These are phyloP conservation scores for Antarctomyces pellizariae DNA, from an alignment of 495 filamentous ascomycete genomes.

Conservation along the genomic window DNA sequence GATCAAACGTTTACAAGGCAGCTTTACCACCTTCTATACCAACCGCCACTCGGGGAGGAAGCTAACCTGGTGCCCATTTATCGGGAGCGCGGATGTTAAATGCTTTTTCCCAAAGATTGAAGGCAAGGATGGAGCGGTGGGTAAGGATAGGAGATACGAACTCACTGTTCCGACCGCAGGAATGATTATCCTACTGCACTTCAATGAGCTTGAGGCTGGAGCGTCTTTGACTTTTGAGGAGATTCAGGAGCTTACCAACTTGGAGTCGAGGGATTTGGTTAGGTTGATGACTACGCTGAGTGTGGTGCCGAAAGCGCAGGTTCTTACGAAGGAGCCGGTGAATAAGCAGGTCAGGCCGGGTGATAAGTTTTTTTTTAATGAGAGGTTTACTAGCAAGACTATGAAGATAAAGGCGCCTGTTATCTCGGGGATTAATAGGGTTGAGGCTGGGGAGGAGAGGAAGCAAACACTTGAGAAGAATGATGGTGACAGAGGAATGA, in stretches of 20 bases:
- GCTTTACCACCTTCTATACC: conserved; percentile 79
- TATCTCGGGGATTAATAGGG: conserved; percentile 58
- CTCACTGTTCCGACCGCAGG: conserved; percentile 82
- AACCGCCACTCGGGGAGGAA: conserved; percentile 67
- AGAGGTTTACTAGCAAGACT: conserved; percentile 56
- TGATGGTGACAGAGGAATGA: conserved; percentile 48
- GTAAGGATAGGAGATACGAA: conserved; percentile 59
- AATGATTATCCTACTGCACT: conserved; percentile 74
- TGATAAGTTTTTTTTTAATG: conserved; percentile 70
- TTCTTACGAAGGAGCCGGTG: conserved; percentile 67
- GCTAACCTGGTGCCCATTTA: conserved; percentile 51
- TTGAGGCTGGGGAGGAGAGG: conserved; percentile 64
- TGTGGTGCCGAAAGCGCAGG: conserved; percentile 60
- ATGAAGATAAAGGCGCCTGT: conserved; percentile 53
- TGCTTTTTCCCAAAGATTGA: conserved; percentile 47
- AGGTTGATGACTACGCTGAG: conserved; percentile 70
- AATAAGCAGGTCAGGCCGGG: conserved; percentile 57
- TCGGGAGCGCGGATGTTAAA: conserved; percentile 65
- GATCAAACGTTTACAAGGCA: conserved; percentile 54
- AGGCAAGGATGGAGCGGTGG: conserved; percentile 33
- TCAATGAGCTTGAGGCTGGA: conserved; percentile 51
- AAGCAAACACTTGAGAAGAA: conserved; percentile 76
- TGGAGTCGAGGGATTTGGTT: conserved; percentile 53
- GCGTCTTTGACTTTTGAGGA: conserved; percentile 58
- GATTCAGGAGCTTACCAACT: conserved; percentile 61